Percentiles rank a stretch among this genome's conserved stretches.
These are phyloP conservation scores for Austroboletus niveus DNA, from an alignment of 1,284 basidiomycete genomes.

Conservation along the genomic window DNA sequence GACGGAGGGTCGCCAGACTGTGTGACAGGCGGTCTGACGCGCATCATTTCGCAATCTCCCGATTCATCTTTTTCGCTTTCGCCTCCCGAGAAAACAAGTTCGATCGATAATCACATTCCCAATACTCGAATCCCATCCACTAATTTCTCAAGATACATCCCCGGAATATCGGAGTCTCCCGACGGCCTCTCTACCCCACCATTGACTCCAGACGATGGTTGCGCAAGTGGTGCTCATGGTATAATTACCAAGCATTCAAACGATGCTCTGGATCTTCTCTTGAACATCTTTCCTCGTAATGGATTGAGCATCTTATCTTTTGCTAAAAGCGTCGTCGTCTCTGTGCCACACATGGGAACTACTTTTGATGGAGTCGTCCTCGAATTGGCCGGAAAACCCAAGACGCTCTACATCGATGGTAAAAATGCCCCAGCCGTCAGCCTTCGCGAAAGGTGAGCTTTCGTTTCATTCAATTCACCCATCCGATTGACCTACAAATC, in stretches of 20 bases:
- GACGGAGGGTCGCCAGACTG: conserved; percentile 87
- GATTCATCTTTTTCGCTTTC: conserved; percentile 39
- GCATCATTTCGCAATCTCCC: conserved; percentile 47
- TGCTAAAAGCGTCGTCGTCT: conserved; percentile 70
- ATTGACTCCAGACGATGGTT: conserved; percentile 35
- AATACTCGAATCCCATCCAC: conserved; percentile 26
- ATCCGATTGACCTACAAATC: conserved; percentile 6
- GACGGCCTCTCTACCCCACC: conserved; percentile 38
- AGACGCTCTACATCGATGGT: conserved; percentile 77
- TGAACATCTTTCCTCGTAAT: conserved; percentile 70
- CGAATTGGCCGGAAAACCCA: conserved; percentile 64
- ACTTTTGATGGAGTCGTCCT: conserved; percentile 76
- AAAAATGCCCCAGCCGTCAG: conserved; percentile 75
- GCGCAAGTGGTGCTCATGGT: conserved; percentile 34
- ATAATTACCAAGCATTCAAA: conserved; percentile 43
- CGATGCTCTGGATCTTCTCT: conserved; percentile 72
- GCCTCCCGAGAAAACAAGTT: conserved; percentile 38
- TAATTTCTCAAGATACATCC: conserved; percentile 44
- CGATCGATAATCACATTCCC: conserved; percentile 32
- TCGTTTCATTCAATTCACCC: conserved; percentile 1
- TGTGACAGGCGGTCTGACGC: conserved; percentile 87
- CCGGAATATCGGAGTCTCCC: conserved; percentile 34
- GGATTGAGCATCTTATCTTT: conserved; percentile 63
- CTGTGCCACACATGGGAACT: conserved; percentile 60
- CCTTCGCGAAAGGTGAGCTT: conserved; percentile 69